phyloP scores from a whole-genome alignment of 202 grass and related monocot species.

The Musa balbisiana region DNA sequence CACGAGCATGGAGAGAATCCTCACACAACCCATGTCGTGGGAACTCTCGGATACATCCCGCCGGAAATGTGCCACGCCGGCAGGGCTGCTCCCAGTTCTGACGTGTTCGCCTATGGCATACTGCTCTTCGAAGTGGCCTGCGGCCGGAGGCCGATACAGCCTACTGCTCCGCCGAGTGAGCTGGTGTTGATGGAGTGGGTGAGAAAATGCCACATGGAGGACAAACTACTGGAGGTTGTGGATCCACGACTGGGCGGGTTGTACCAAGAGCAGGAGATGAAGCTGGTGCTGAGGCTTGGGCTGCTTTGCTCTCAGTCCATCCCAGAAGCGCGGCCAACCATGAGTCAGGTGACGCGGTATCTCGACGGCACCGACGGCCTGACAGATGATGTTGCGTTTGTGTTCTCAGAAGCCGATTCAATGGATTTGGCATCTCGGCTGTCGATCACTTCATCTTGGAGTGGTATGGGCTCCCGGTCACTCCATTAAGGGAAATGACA shows the following conservation, averaged over 20 bases:
- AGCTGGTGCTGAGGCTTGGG: conserved; percentile 38
- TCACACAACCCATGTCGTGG: conserved; percentile 34
- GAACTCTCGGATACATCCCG: conserved; percentile 53
- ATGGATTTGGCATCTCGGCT: conserved; percentile 10
- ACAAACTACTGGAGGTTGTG: conserved; percentile 23
- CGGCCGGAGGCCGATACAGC: conserved; percentile 37
- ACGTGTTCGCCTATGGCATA: conserved; percentile 39
- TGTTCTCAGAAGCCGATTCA: conserved; percentile 23
- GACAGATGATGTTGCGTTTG: conserved; percentile 21
- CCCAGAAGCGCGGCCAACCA: conserved; percentile 28
- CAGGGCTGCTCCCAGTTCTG: conserved; percentile 35
- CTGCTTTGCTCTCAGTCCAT: conserved; percentile 34
- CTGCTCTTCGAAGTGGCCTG: conserved; percentile 41
- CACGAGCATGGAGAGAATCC: conserved; percentile 42
- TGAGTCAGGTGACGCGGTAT: conserved; percentile 42
- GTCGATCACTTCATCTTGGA: conserved; percentile 3
- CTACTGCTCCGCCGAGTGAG: conserved; percentile 5
- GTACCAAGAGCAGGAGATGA: conserved; percentile 22
- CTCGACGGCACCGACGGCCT: conserved; percentile 33
- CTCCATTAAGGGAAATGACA: neutral
- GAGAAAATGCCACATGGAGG: conserved; percentile 26
- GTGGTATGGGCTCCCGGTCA: neutral
- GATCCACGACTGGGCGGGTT: conserved; percentile 28
- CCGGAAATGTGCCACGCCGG: conserved; percentile 35
- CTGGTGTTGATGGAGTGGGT: conserved; percentile 40